A percentile compares a stretch with the other conserved stretches of the same genome.
Conservation (phyloP, 352 stramenopile species). For the Phytophthora fragariaefolia region DNA sequence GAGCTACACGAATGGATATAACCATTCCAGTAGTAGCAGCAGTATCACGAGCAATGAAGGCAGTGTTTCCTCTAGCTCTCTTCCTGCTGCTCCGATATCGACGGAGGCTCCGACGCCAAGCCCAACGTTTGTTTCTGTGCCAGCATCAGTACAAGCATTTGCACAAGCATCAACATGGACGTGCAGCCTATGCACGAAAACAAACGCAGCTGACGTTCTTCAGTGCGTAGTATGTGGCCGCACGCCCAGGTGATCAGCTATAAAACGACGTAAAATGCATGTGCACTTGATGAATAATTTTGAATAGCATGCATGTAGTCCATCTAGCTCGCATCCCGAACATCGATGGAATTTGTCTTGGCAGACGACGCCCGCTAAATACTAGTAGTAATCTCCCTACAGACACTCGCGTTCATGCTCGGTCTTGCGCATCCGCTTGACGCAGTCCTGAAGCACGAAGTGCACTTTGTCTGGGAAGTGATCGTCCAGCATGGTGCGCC, state of each 20-base stretch:
- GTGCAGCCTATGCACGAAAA: conserved; percentile 80
- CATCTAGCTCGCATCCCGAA: not conserved
- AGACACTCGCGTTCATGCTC: conserved; percentile 39
- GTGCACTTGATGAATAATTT: conserved; percentile 4
- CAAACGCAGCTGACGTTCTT: conserved; percentile 47
- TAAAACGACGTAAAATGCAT: conserved; percentile 6
- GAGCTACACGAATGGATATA: conserved; percentile 23
- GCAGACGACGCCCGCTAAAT: conserved; percentile 17
- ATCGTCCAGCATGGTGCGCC: conserved; percentile 88
- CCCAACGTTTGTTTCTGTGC: not conserved
- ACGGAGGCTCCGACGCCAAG: conserved; percentile 3
- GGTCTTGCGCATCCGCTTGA: conserved; percentile 53
- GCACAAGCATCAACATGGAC: conserved; percentile 49
- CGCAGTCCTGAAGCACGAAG: conserved; percentile 84
- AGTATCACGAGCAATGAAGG: conserved; percentile 22
- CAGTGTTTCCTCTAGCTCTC: not conserved
- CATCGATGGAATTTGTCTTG: not conserved
- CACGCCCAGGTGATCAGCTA: conserved; percentile 37
- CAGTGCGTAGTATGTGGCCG: conserved; percentile 82
- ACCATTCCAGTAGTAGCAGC: conserved; percentile 27
- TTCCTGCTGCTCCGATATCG: not conserved
- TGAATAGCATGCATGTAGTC: conserved; percentile 18
- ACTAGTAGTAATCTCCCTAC: conserved; percentile 29
- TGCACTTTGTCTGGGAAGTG: conserved; percentile 91
- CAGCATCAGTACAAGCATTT: conserved; percentile 10